Conservation (phyloP, 257 asterid species). For the Parsonsia alboflavescens region DNA sequence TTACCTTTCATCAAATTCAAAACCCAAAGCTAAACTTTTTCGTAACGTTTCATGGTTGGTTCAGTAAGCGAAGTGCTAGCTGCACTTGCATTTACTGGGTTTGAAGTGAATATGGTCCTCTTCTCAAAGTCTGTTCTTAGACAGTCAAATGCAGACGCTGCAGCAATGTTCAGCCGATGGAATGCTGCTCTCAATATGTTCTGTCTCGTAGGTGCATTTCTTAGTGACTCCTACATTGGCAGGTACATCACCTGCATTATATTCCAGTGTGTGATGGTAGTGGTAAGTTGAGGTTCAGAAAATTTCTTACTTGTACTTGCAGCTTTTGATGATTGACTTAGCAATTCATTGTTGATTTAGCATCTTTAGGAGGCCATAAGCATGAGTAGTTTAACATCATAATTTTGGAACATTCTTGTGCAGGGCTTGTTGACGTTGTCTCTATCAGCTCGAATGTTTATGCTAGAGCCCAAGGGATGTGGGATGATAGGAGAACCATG, state of each 20-base stretch:
- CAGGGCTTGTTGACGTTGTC: conserved; percentile 68
- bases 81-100: conserved; percentile 72
- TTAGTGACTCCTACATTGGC: conserved; percentile 79
- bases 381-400: too few relatives aligned
- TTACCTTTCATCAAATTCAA: too few relatives aligned
- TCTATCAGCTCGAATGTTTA: conserved; percentile 53
- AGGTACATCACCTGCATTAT: conserved; percentile 68
- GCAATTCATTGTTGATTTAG: too few relatives aligned
- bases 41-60: too few relatives aligned
- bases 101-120: conserved; percentile 83
- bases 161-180: conserved; percentile 65
- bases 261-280: conserved; percentile 53
- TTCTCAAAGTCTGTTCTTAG: conserved; percentile 65
- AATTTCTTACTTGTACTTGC: not conserved
- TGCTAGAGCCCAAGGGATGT: conserved; percentile 74
- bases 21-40: too few relatives aligned
- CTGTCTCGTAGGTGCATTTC: conserved; percentile 71
- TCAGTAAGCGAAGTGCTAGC: conserved; percentile 81
- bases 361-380: too few relatives aligned
- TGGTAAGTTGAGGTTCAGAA: conserved; percentile 42
- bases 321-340: not conserved
- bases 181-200: conserved; percentile 78
- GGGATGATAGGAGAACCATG: conserved; percentile 50
- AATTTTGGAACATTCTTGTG: not conserved
- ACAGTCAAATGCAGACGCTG: conserved; percentile 75